Base-by-base conservation (phyloP, 306 rosid genomes). In the Cicer yamashitae region DNA sequence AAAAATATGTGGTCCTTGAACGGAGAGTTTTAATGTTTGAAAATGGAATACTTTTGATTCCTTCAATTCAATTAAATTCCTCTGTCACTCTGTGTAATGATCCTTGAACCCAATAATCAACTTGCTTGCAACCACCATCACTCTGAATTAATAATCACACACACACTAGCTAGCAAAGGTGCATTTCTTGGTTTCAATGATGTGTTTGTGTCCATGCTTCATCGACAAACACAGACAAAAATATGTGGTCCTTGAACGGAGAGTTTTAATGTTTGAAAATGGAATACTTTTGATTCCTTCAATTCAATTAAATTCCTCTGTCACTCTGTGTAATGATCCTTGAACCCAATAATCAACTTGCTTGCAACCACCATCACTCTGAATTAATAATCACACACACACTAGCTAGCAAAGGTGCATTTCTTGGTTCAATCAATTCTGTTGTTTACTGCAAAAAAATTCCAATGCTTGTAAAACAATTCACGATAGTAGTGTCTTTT, bases 91-190 rank as follows among this genome's bases (percentile, higher is more conserved):
- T 3, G 37, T 7, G 60, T 69, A 46, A 22, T 68, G 12, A 37
- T 50, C 25, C 74, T 45, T 48, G 25, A 70, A 51, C 46, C 71
- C 53, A 25, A 56, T 25, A 47, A 48, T 68, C 73, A 17, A 7
- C 34, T 51, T 51, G 63, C 48, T 52, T 50, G 74, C 34, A 10
- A 70, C 50, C 50, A 50, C 60, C 18, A 47, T 67, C 40, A 8
- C n/a, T n/a, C n/a, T n/a, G n/a, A n/a, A n/a, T n/a, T n/a, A n/a
- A n/a, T n/a, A n/a, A n/a, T n/a, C n/a, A n/a, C n/a, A n/a, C n/a
- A n/a, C n/a, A n/a, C n/a, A n/a, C 37, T 30, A 30, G 37, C 5
- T 30, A 30, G 37, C 5, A 30, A 30, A 30, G 37, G 5, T 30
- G 37, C 37, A 30, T 30, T 30, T 30, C 37, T 30, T 30, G 37